Evolutionary conservation across 371 early-diverging fungal genomes (phyloP).

Genomic region (Mucor ambiguus): DNA sequence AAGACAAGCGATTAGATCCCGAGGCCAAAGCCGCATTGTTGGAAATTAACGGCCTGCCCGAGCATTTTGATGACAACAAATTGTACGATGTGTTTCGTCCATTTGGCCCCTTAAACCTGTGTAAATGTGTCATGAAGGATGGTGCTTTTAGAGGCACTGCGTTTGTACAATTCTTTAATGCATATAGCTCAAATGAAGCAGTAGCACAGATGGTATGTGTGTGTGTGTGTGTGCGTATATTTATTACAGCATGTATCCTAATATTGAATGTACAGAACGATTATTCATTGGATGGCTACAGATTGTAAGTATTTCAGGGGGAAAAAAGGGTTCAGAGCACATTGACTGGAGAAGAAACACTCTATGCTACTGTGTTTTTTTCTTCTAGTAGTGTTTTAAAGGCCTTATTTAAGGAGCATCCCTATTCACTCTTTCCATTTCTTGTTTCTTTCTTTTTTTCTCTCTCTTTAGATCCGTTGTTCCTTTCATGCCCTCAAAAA

Average conservation of each 20-base stretch:
- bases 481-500: slow-evolving; percentile 20
- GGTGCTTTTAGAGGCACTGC: slow-evolving; percentile 33
- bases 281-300: slow-evolving; percentile 30
- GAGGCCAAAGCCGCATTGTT: slow-evolving; percentile 33
- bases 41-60: slow-evolving; percentile 35
- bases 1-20: slow-evolving; percentile 30
- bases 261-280: slow-evolving; percentile 40
- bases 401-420: slow-evolving; percentile 8
- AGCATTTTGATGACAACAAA: slow-evolving; percentile 31
- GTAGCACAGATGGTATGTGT: slow-evolving; percentile 30
- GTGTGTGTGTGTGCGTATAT: not conserved
- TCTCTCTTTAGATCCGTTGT: slow-evolving; percentile 25
- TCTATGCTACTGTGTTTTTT: not conserved
- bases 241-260: not conserved
- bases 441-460: slow-evolving; percentile 1
- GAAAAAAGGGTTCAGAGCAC: slow-evolving; percentile 1
- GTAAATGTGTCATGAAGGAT: slow-evolving; percentile 31
- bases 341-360: not conserved
- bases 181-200: slow-evolving; percentile 35
- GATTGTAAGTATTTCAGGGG: slow-evolving; percentile 38
- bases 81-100: slow-evolving; percentile 42
- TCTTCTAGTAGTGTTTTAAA: slow-evolving; percentile 7
- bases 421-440: not conserved
- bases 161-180: slow-evolving; percentile 40
- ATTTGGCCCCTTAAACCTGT: slow-evolving; percentile 46